These are phyloP conservation scores for Antarctomyces pellizariae DNA, from an alignment of 495 filamentous ascomycete species.

Conservation along the genomic window DNA sequence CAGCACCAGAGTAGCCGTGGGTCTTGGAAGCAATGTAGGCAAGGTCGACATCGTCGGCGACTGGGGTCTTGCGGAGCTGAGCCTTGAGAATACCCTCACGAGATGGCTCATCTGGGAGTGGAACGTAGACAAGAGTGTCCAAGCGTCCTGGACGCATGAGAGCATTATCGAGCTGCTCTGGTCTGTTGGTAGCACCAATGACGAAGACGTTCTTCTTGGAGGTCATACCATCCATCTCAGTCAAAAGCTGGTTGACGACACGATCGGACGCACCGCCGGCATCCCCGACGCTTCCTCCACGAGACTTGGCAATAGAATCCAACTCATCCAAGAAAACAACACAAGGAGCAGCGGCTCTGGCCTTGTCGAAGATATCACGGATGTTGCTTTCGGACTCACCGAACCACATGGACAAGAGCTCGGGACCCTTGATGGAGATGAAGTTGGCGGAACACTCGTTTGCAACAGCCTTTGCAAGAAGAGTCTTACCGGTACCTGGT, in stretches of 20 bases:
- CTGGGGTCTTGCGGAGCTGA: slow-evolving; percentile 95
- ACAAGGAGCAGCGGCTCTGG: slow-evolving; percentile 90
- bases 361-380: slow-evolving; percentile 99
- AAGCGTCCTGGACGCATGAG: slow-evolving; percentile 96
- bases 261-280: slow-evolving; percentile 95
- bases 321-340: slow-evolving; percentile 98
- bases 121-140: slow-evolving; percentile 94
- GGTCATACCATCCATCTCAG: slow-evolving; percentile 98
- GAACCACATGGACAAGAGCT: slow-evolving; percentile 98
- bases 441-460: slow-evolving; percentile 99
- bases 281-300: slow-evolving; percentile 92
- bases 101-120: slow-evolving; percentile 72
- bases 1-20: slow-evolving; percentile 97
- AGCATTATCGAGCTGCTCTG: slow-evolving; percentile 92
- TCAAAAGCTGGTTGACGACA: slow-evolving; percentile 98
- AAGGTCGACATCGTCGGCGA: slow-evolving; percentile 68
- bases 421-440: slow-evolving; percentile 96
- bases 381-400: slow-evolving; percentile 99
- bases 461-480: slow-evolving; percentile 96
- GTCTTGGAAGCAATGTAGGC: slow-evolving; percentile 88
- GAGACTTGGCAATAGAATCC: slow-evolving; percentile 97
- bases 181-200: slow-evolving; percentile 95
- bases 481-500: slow-evolving; percentile 98
- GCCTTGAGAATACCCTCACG: slow-evolving; percentile 79
- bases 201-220: slow-evolving; percentile 99